A percentile compares a stretch with the other conserved stretches of the same genome.
phyloP scores from a whole-genome alignment of 163 green algal genomes.

The Scenedesmus sp. region DNA sequence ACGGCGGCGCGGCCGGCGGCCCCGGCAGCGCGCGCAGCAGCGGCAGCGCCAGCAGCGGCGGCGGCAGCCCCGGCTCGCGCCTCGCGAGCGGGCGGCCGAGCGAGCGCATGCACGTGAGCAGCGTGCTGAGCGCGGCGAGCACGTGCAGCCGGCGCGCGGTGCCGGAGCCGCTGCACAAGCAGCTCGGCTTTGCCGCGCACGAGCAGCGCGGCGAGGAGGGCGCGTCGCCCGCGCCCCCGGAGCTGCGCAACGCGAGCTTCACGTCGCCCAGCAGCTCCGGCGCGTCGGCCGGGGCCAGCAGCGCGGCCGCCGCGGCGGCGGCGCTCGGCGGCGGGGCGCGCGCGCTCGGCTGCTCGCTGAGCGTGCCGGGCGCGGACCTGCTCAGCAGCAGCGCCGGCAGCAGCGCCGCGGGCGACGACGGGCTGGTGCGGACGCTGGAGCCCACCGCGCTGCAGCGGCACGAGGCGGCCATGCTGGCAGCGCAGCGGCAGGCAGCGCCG shows the following conservation, averaged over 20 bases:
- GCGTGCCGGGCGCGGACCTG: neutral
- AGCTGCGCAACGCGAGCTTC: slow-evolving; percentile 14
- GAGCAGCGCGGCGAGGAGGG: neutral
- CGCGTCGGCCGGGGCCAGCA: slow-evolving; percentile 11
- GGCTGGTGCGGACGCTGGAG: neutral
- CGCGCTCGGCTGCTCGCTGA: too few species aligned
- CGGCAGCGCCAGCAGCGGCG: slow-evolving; percentile 11
- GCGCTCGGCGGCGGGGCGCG: neutral
- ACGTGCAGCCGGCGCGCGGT: slow-evolving; percentile 13
- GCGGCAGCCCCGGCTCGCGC: neutral
- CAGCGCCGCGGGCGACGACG: neutral
- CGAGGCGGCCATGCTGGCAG: neutral
- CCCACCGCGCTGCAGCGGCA: neutral
- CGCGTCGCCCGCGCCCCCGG: neutral
- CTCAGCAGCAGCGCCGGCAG: slow-evolving; percentile 21
- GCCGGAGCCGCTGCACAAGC: slow-evolving; percentile 21
- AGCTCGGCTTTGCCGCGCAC: slow-evolving; percentile 32
- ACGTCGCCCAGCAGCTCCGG: too few species aligned
- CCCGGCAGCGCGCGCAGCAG: neutral
- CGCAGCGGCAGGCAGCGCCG: neutral
- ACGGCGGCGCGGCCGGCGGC: neutral
- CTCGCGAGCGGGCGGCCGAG: neutral
- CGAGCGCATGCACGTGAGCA: slow-evolving; percentile 39
- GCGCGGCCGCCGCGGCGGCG: neutral
- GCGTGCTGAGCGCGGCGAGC: slow-evolving; percentile 31